Evolutionary conservation across 2,329 filamentous ascomycete genomes (phyloP).

Genomic region (Hymenoscyphus repandus): DNA sequence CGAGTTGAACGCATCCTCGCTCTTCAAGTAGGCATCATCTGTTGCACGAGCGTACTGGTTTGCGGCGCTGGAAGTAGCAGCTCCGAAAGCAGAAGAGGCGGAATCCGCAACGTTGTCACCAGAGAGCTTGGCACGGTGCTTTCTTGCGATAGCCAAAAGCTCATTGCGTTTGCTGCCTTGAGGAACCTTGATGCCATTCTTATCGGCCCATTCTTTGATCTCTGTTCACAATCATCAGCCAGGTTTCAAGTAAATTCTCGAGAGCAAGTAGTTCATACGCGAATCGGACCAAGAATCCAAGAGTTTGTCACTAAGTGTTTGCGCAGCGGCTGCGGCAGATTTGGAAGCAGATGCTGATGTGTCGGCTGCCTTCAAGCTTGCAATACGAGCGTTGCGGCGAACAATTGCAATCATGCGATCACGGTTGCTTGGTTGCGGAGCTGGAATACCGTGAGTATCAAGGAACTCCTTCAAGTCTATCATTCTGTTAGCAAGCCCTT

Average conservation of each 20-base stretch:
- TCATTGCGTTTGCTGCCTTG: conserved; percentile 87
- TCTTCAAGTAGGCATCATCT: conserved; percentile 56
- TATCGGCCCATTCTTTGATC: conserved; percentile 89
- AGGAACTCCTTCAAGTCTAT: conserved; percentile 85
- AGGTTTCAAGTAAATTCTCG: background rate
- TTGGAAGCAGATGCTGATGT: conserved; percentile 55
- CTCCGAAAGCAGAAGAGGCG: conserved; percentile 58
- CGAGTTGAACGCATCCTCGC: conserved; percentile 61
- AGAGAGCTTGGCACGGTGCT: conserved; percentile 69
- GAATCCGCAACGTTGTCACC: conserved; percentile 57
- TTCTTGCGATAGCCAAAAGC: conserved; percentile 81
- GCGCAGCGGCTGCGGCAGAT: conserved; percentile 64
- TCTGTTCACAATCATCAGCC: conserved; percentile 36
- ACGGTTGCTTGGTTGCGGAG: conserved; percentile 75
- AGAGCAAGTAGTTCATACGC: conserved; percentile 26
- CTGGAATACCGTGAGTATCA: conserved; percentile 79
- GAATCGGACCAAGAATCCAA: conserved; percentile 88
- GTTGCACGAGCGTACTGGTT: conserved; percentile 76
- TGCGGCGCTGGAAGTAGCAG: conserved; percentile 68
- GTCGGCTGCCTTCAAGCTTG: conserved; percentile 62
- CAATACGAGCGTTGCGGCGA: conserved; percentile 82
- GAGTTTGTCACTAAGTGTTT: conserved; percentile 73
- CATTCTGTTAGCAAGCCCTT: conserved; percentile 10
- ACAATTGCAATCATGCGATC: conserved; percentile 86
- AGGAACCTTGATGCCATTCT: conserved; percentile 83